Base-by-base conservation (phyloP, 257 asterid genomes). In the Osmanthus fragrans region DNA sequence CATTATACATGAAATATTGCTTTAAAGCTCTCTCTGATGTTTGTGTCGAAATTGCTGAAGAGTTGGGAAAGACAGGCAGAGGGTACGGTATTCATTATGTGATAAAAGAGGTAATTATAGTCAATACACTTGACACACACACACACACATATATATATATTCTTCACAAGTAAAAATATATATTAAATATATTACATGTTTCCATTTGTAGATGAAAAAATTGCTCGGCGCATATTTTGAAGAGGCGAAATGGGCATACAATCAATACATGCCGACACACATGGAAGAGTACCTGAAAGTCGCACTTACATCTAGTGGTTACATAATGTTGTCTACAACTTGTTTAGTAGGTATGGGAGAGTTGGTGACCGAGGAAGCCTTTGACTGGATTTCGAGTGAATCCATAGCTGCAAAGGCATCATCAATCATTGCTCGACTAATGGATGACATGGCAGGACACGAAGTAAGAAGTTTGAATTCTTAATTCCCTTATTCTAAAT, bases 221-320 rank as follows among this genome's bases (percentile, higher is more conserved):
- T 58, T 58, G 2, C 4, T 58, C 1, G 0, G 30, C 13, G 15
- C 29, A n/a, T 58, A 58, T 58, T 58, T 21, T 9, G 54, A 85
- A 45, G 87, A 85, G 75, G 85, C 85, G 0, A 58, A 70, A n/a
- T 83, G 87, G 89, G 42, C 32, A 21, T 67, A 72, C 40, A 47
- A 54, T 9, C 67, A 2, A 4, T 11, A 73, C 1, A 23, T 58
- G 3, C 66, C 66, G 1, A 21, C 13, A 6, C 2, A 15, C n/a
- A 21, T n/a, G 29, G 66, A 58, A 58, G 66, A 58, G 66, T 58
- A 58, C 13, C 21, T 58, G 66, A 58, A 21, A 58, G 66, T 58
- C 1, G 66, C 66, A n/a, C 66, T 58, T 2, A 2, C 2, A 21
- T n/a, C 66, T 21, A 1, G 66, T 5, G 66, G 15, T 58, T 56